A percentile compares a stretch with the other conserved stretches of the same genome.
These are phyloP conservation scores for Boletus semigastroideus DNA, from an alignment of 1,284 basidiomycete species.

Conservation along the genomic window DNA sequence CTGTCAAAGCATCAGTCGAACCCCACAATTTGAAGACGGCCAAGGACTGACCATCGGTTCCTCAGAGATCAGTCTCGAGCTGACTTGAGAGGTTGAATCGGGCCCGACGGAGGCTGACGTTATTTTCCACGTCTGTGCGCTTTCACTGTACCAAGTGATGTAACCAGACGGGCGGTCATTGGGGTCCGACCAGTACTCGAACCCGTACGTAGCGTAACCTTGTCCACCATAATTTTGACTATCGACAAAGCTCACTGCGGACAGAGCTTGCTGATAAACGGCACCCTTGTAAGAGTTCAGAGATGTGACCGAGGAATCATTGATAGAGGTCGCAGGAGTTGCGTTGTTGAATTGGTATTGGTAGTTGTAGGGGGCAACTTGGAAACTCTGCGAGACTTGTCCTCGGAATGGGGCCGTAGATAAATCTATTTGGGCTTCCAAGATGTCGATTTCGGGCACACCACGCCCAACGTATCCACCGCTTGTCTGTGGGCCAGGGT, in stretches of 20 bases:
- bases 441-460: constrained; percentile 84
- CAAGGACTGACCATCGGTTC: constrained; percentile 57
- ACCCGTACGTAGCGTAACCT: constrained; percentile 60
- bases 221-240: constrained; percentile 53
- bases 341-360: constrained; percentile 61
- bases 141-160: constrained; percentile 71
- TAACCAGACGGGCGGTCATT: constrained; percentile 61
- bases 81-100: constrained; percentile 54
- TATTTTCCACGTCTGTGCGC: constrained; percentile 64
- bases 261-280: constrained; percentile 77
- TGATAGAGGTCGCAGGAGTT: constrained; percentile 52
- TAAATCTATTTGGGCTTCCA: constrained; percentile 65
- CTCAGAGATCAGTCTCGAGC: constrained; percentile 69
- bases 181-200: constrained; percentile 75
- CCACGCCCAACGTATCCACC: constrained; percentile 70
- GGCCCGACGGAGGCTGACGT: constrained; percentile 58
- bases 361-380: constrained; percentile 79
- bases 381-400: constrained; percentile 76
- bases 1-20: constrained; percentile 36
- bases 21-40: background rate
- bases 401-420: constrained; percentile 46
- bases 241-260: constrained; percentile 59
- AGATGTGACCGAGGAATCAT: constrained; percentile 49
- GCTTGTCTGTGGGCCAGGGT: constrained; percentile 67
- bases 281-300: constrained; percentile 79